Evolutionary conservation across 257 asterid genomes (phyloP).

Genomic region (Solanum ahanhuiri): DNA sequence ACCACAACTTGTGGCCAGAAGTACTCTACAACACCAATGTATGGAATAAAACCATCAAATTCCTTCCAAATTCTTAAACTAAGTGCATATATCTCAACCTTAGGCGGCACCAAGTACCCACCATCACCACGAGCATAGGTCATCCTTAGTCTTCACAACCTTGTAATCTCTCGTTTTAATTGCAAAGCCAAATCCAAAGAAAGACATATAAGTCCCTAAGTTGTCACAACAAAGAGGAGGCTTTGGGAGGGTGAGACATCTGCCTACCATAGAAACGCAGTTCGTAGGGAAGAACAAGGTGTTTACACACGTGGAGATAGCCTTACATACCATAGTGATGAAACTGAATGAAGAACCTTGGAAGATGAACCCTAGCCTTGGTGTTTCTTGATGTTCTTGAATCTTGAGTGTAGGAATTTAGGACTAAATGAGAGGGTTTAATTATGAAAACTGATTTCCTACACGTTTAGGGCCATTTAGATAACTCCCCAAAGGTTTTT

Average conservation of each 20-base stretch:
- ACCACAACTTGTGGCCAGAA: constrained; percentile 5
- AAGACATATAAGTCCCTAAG: not conserved
- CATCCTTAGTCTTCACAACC: not conserved
- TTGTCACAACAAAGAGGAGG: not conserved
- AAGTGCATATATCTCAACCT: not conserved
- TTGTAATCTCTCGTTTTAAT: not conserved
- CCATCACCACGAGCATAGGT: not conserved
- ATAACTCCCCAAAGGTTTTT: too few species aligned
- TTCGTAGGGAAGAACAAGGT: too few species aligned
- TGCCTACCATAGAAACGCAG: too few species aligned
- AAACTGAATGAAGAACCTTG: too few species aligned
- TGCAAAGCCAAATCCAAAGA: not conserved
- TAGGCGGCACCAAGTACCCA: not conserved
- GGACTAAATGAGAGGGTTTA: too few species aligned
- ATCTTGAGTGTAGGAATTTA: too few species aligned
- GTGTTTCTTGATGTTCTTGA: too few species aligned
- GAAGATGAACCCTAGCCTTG: too few species aligned
- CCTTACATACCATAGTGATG: too few species aligned
- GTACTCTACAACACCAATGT: constrained; percentile 4
- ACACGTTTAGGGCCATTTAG: too few species aligned
- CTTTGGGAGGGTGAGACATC: not conserved
- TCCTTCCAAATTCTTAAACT: not conserved
- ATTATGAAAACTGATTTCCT: too few species aligned
- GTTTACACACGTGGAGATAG: too few species aligned
- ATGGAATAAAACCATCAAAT: not conserved